Evolutionary conservation across 164 flowering plant species (phyloP), one percentile per base, ranked within the genome.

Genomic region (Euptelea pleiosperma): DNA sequence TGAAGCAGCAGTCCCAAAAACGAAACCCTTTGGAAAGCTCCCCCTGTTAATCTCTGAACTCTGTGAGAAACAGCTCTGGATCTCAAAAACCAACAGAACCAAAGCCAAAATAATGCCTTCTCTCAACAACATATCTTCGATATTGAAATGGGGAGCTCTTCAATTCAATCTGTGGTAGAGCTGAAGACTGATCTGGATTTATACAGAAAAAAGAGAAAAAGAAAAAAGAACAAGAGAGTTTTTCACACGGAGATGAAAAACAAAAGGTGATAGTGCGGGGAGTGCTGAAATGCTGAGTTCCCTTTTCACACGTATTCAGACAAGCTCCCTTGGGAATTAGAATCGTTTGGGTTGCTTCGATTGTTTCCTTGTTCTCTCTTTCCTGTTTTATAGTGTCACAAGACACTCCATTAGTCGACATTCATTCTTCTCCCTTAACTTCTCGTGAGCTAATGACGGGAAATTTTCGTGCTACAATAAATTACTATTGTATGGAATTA

Each of bases 1-100:
- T 7, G 77, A 59, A 52, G 78, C 69, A 43, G 78, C 81, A 45
- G 78, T 77, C 2, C 81, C 81, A 60, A 77, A 77, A 6, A 72
- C 78, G 57, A 77, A 77, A 10, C 78, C 78, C 45, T 60, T 44
- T 41, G 81, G 81, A 31, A 77, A 77, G 45, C 71, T 71, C 37
- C 37, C 45, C 44, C 81, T 66, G 9, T 37, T 71, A 10, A 73
- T 68, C 19, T 55, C 47, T 26, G 52, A 48, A 28, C 8, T 51
- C 24, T 49, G 58, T 3, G 61, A 51, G 25, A 24, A 47, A 61
- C 78, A 53, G 42, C 60, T 65, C 21, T 70, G 72, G 49, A 69
- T 47, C 48, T 45, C 72, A 24, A 73, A 60, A 19, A 52, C 46
- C 53, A 75, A 14, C 47, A 79, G 18, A 60, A 74, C 3, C 9